phyloP scores from a whole-genome alignment of 257 asterid species.

The Plantago major region DNA sequence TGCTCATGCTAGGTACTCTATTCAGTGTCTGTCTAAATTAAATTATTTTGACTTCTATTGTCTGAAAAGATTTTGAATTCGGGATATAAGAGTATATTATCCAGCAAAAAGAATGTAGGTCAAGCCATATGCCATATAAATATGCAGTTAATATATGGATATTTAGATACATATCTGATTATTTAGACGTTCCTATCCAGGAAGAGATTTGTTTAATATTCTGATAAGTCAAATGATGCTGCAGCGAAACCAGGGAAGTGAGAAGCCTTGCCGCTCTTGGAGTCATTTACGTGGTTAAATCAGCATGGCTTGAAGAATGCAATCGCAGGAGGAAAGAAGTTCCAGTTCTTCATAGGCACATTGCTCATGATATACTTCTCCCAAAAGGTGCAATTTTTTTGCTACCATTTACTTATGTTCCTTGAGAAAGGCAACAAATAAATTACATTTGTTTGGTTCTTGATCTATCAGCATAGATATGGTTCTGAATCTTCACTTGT shows the following conservation, averaged over 20 bases:
- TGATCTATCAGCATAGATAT: constrained; percentile 10
- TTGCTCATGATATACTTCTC: constrained; percentile 79
- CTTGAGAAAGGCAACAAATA: constrained; percentile 1
- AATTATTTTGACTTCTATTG: constrained; percentile 11
- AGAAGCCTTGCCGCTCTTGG: constrained; percentile 80
- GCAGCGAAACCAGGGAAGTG: constrained; percentile 83
- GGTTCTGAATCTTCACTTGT: constrained; percentile 21
- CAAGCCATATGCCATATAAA: not conserved
- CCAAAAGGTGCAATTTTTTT: constrained; percentile 62
- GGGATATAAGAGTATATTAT: constrained; percentile 1
- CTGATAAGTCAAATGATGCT: constrained; percentile 24
- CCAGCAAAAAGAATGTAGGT: constrained; percentile 6
- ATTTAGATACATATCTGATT: constrained; percentile 3
- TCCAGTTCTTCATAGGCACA: constrained; percentile 71
- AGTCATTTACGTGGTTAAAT: constrained; percentile 63
- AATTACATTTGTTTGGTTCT: constrained; percentile 17
- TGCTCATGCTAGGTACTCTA: constrained; percentile 5
- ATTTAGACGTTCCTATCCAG: constrained; percentile 9
- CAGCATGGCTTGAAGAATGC: constrained; percentile 92
- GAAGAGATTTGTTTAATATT: constrained; percentile 17
- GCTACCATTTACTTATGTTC: not conserved
- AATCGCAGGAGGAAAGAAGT: constrained; percentile 62
- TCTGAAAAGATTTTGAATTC: constrained; percentile 3
- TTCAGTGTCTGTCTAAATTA: constrained; percentile 10
- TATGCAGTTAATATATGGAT: constrained; percentile 10